Evolutionary conservation across 352 stramenopile genomes (phyloP).

Genomic region (Pythium diclinum): DNA sequence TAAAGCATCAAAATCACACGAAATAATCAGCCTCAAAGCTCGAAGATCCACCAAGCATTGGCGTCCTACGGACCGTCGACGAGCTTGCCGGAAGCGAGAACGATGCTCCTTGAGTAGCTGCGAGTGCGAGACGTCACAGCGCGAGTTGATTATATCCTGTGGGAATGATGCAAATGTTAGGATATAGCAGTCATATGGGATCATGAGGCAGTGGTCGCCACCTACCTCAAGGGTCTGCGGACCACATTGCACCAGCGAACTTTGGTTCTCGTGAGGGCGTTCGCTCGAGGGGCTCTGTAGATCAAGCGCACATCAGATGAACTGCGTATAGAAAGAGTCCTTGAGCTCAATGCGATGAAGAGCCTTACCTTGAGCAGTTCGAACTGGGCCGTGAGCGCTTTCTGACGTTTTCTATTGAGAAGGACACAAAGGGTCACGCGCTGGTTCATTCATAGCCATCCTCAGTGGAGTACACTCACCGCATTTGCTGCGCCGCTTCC

Average conservation of each 20-base stretch:
- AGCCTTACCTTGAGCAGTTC: constrained; percentile 22
- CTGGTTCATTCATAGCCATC: background rate
- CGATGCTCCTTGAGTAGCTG: constrained; percentile 69
- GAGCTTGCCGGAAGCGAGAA: constrained; percentile 50
- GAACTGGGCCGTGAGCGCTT: constrained; percentile 28
- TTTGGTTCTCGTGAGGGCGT: background rate
- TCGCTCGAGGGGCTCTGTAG: background rate
- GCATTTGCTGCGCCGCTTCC: background rate
- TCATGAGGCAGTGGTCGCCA: background rate
- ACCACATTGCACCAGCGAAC: background rate
- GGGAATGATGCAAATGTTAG: background rate
- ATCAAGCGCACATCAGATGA: background rate
- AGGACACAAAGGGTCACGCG: background rate
- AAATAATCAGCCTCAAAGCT: background rate
- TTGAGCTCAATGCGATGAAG: background rate
- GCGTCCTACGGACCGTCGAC: constrained; percentile 35
- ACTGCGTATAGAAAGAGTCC: background rate
- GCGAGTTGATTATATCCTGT: constrained; percentile 69
- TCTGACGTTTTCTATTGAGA: constrained; percentile 25
- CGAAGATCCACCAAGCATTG: too few relatives aligned
- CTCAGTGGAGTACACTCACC: background rate
- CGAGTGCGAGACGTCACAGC: constrained; percentile 50
- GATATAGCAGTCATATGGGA: background rate
- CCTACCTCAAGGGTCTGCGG: background rate
- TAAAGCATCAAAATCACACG: constrained; percentile 18